These are phyloP conservation scores for Rubroboletus pulcherrimus DNA, from an alignment of 768 basidiomycete species.

Conservation along the genomic window DNA sequence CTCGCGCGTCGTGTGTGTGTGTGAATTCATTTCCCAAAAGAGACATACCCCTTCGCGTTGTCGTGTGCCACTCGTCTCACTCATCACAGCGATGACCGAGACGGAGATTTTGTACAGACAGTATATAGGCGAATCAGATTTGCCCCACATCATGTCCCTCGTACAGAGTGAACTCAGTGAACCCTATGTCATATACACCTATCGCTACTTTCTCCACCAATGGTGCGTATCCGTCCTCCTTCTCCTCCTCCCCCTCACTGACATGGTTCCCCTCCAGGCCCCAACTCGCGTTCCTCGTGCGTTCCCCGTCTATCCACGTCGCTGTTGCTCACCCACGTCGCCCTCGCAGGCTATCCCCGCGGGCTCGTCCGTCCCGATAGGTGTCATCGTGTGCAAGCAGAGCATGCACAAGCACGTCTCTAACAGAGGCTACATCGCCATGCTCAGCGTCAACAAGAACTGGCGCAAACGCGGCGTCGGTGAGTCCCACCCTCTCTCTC, in stretches of 20 bases:
- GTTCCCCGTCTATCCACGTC: not conserved
- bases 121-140: constrained; percentile 73
- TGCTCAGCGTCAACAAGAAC: constrained; percentile 84
- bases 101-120: constrained; percentile 58
- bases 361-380: constrained; percentile 57
- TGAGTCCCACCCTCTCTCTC: constrained; percentile 37
- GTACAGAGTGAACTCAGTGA: constrained; percentile 92
- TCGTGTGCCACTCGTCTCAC: not conserved
- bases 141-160: constrained; percentile 79
- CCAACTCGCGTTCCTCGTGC: constrained; percentile 78
- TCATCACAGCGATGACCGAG: constrained; percentile 17
- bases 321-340: not conserved
- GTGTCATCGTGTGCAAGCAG: constrained; percentile 96
- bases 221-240: constrained; percentile 55
- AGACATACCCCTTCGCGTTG: not conserved
- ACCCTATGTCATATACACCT: constrained; percentile 95
- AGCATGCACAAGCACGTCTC: constrained; percentile 72
- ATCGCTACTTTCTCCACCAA: constrained; percentile 93
- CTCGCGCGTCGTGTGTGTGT: not conserved
- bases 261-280: constrained; percentile 54
- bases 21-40: not conserved
- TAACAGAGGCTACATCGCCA: constrained; percentile 95
- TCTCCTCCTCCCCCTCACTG: not conserved
- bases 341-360: constrained; percentile 25
- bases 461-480: constrained; percentile 93